Percentiles rank a stretch among this genome's conserved stretches.
These are phyloP conservation scores for Melanogaster broomeanus DNA, from an alignment of 768 basidiomycete genomes.

Conservation along the genomic window DNA sequence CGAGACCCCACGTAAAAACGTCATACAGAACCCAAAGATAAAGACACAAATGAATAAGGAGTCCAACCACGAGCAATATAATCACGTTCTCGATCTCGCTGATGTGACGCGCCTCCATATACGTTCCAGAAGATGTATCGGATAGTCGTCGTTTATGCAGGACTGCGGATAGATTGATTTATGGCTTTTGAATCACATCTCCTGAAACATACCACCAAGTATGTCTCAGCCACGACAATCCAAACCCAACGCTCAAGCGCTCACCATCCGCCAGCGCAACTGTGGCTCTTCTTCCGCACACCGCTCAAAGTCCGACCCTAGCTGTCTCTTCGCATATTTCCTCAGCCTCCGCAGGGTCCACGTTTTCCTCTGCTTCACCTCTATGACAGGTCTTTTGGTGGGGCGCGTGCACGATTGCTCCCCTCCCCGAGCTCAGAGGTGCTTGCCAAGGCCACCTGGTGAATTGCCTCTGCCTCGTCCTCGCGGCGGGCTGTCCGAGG, in stretches of 20 bases:
- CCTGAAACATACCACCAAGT: slow-evolving; percentile 39
- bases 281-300: slow-evolving; percentile 72
- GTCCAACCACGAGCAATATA: no score
- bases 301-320: slow-evolving; percentile 73
- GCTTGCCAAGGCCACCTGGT: slow-evolving; percentile 73
- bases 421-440: slow-evolving; percentile 68
- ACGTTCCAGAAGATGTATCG: no score
- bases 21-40: no score
- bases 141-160: no score
- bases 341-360: slow-evolving; percentile 46
- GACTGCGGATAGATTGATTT: no score
- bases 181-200: slow-evolving; percentile 66
- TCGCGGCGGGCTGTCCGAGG: slow-evolving; percentile 28
- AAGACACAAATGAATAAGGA: no score
- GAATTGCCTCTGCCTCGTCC: slow-evolving; percentile 56
- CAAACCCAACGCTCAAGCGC: no score
- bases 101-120: no score
- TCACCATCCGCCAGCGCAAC: slow-evolving; percentile 70
- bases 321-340: slow-evolving; percentile 57
- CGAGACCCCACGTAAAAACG: no score
- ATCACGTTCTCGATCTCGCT: no score
- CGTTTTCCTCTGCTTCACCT: slow-evolving; percentile 46
- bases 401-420: slow-evolving; percentile 61
- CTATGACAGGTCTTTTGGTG: slow-evolving; percentile 61
- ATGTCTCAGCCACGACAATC: not conserved